phyloP scores from a whole-genome alignment of 2,329 filamentous ascomycete genomes.

The Fusarium fracticaudum region DNA sequence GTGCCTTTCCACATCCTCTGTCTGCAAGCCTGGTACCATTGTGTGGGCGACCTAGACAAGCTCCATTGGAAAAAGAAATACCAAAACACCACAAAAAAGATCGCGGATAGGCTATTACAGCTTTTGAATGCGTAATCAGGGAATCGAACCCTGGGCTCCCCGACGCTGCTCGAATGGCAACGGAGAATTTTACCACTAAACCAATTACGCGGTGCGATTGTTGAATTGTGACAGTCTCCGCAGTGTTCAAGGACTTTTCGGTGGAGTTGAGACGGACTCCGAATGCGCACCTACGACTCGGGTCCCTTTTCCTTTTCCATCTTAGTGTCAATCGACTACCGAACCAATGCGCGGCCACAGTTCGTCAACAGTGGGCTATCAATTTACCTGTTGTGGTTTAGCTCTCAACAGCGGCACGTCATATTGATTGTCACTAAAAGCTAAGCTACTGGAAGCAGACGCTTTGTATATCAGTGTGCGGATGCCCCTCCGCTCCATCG shows the following conservation, averaged over 20 bases:
- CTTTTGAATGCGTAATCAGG: not conserved
- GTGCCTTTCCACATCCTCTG: no score
- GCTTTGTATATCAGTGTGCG: not conserved
- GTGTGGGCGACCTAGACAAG: not conserved
- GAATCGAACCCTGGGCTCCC: slow-evolving; percentile 23
- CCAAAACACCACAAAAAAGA: not conserved
- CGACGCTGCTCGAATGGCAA: slow-evolving; percentile 3
- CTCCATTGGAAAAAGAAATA: not conserved
- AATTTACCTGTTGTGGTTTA: not conserved
- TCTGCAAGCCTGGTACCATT: no score
- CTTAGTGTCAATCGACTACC: not conserved
- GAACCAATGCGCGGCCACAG: not conserved
- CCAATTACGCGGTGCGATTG: slow-evolving; percentile 8
- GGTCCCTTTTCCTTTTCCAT: not conserved
- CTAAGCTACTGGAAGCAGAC: not conserved
- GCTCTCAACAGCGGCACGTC: not conserved
- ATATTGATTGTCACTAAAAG: not conserved
- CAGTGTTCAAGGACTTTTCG: rapidly evolving
- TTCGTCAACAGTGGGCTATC: not conserved
- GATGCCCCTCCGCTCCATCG: not conserved
- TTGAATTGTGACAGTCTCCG: rapidly evolving
- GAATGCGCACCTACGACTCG: no score
- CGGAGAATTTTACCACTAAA: slow-evolving; percentile 27
- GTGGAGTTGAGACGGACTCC: not conserved
- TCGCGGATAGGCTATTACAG: not conserved